phyloP scores from a whole-genome alignment of 179 eudicot genomes.

The Camellia oleifera region DNA sequence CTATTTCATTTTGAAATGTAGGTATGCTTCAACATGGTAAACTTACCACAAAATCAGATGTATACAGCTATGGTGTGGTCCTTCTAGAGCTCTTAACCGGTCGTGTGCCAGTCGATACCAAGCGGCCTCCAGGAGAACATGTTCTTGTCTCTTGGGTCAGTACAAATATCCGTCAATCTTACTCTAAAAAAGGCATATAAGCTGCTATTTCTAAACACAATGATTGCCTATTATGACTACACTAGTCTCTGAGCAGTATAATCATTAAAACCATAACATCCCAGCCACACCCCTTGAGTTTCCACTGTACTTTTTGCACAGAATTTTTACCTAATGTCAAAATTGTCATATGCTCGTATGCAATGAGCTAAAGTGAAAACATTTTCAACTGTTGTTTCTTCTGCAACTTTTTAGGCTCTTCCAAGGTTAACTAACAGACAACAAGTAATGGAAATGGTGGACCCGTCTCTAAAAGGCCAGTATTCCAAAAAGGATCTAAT shows the following conservation, averaged over 20 bases:
- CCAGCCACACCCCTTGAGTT: too few species aligned
- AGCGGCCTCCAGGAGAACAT: slow-evolving; percentile 87
- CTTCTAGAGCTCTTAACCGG: slow-evolving; percentile 92
- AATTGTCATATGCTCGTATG: background rate
- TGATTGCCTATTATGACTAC: too few species aligned
- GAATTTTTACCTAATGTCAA: background rate
- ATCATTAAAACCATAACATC: background rate
- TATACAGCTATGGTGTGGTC: slow-evolving; percentile 95
- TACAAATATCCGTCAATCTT: background rate
- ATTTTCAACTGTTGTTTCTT: background rate
- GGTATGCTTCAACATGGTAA: slow-evolving; percentile 93
- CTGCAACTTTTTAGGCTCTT: slow-evolving; percentile 58
- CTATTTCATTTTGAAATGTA: slow-evolving; percentile 20
- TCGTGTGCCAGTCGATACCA: slow-evolving; percentile 76
- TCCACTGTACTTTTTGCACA: too few species aligned
- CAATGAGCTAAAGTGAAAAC: background rate
- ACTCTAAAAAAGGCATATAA: background rate
- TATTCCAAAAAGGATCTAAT: slow-evolving; percentile 79
- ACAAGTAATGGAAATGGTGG: slow-evolving; percentile 78
- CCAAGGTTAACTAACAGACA: slow-evolving; percentile 83
- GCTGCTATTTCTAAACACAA: background rate
- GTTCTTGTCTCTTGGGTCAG: slow-evolving; percentile 95
- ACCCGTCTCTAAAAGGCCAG: slow-evolving; percentile 72
- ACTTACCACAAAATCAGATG: slow-evolving; percentile 96
- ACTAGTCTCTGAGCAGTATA: background rate